These are phyloP conservation scores for Scheffersomyces ergatensis DNA, from an alignment of 805 yeast genomes.

Conservation along the genomic window DNA sequence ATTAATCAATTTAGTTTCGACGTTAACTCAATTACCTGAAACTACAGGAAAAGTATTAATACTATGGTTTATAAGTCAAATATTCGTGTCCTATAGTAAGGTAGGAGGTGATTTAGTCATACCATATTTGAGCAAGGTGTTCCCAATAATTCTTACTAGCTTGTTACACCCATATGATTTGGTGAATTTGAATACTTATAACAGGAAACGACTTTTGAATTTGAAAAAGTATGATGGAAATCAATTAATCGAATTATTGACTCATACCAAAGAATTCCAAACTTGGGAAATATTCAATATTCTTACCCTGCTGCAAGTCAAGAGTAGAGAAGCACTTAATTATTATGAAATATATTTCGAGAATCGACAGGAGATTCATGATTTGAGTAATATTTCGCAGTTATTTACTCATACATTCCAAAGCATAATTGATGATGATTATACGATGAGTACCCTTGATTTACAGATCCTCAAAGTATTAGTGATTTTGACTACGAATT, in stretches of 20 bases:
- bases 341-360: background rate
- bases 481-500: constrained; percentile 3
- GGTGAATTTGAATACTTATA: background rate
- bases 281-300: background rate
- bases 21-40: background rate
- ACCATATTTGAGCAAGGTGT: background rate
- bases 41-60: background rate
- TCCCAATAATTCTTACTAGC: background rate
- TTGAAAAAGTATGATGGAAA: background rate
- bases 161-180: background rate
- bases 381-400: background rate
- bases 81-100: background rate
- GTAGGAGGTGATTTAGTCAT: background rate
- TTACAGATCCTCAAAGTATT: background rate
- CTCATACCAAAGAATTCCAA: background rate
- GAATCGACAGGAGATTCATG: background rate
- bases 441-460: background rate
- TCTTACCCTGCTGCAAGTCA: background rate
- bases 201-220: background rate
- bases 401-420: background rate
- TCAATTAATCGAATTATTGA: background rate
- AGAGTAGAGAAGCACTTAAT: background rate
- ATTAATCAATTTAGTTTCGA: background rate
- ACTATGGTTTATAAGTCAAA: background rate
- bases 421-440: background rate